phyloP scores from a whole-genome alignment of 257 asterid genomes.

The Thymus mandschuricus region DNA sequence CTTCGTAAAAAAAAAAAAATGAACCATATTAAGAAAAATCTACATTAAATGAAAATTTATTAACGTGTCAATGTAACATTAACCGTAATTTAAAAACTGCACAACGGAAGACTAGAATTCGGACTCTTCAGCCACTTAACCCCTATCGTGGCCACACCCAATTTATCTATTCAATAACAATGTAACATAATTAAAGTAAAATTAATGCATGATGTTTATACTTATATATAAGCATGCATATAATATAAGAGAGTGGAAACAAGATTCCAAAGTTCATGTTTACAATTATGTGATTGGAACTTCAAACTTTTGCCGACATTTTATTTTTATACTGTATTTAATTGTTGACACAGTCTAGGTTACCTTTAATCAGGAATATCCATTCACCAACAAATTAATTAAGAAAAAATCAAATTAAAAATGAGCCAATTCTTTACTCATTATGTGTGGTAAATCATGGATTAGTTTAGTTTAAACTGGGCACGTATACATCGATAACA shows the following conservation, averaged over 20 bases:
- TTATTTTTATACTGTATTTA: not conserved
- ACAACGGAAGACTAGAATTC: too few relatives aligned
- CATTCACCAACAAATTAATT: slow-evolving; percentile 19
- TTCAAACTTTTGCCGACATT: slow-evolving; percentile 28
- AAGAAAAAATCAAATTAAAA: not conserved
- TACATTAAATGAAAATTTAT: too few relatives aligned
- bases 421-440: not conserved
- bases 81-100: too few relatives aligned
- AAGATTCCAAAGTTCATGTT: slow-evolving; percentile 25
- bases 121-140: too few relatives aligned
- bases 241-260: slow-evolving; percentile 8
- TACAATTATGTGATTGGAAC: not conserved
- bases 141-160: too few relatives aligned
- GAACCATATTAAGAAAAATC: too few relatives aligned
- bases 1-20: too few relatives aligned
- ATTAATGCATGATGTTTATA: not conserved
- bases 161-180: not conserved
- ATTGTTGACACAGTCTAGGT: slow-evolving; percentile 8
- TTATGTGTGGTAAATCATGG: not conserved
- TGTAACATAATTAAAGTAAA: not conserved
- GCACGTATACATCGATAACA: too few relatives aligned
- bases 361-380: slow-evolving; percentile 16
- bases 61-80: too few relatives aligned
- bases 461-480: not conserved
- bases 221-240: not conserved